A percentile compares a stretch with the other conserved stretches of the same genome.
Conservation (phyloP, 2,329 filamentous ascomycete genomes). For the Colletotrichum theobromicola region DNA sequence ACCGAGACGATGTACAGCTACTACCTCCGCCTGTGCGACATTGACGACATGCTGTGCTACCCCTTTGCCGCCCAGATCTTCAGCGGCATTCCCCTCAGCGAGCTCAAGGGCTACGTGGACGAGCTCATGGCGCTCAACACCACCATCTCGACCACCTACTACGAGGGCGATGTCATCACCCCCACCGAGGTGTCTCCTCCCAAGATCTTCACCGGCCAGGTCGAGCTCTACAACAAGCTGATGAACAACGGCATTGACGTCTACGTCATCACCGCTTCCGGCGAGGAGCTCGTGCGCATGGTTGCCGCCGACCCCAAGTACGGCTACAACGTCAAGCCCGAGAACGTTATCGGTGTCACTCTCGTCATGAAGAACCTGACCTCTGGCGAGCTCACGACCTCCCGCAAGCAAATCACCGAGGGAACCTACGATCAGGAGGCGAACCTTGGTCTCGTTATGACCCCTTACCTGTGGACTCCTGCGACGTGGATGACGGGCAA, state of each 20-base stretch:
- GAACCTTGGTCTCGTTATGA: conserved; percentile 44
- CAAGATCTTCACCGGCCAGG: conserved; percentile 42
- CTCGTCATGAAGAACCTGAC: conserved; percentile 38
- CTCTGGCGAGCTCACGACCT: conserved; percentile 33
- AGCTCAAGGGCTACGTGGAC: conserved; percentile 51
- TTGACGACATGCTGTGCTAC: conserved; percentile 47
- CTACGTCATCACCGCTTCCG: conserved; percentile 44
- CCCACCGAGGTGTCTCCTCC: conserved; percentile 36
- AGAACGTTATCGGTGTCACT: conserved; percentile 50
- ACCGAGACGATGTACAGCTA: conserved; percentile 50
- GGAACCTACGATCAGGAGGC: conserved; percentile 37
- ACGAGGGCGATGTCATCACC: conserved; percentile 34
- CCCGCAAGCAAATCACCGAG: conserved; percentile 44
- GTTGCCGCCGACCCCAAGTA: conserved; percentile 49
- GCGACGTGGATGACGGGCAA: conserved; percentile 50
- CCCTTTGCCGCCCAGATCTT: conserved; percentile 48
- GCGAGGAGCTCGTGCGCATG: conserved; percentile 51
- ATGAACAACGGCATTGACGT: conserved; percentile 48
- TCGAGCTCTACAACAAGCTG: conserved; percentile 47
- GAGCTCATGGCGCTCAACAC: conserved; percentile 48
- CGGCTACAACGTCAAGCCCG: conserved; percentile 47
- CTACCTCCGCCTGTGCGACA: conserved; percentile 46
- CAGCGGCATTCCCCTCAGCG: conserved; percentile 45
- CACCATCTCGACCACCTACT: conserved; percentile 41
- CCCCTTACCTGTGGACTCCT: conserved; percentile 46